Evolutionary conservation across 2,329 filamentous ascomycete species (phyloP), one percentile per base, ranked within the genome.

Genomic region (Aciculosporium take): DNA sequence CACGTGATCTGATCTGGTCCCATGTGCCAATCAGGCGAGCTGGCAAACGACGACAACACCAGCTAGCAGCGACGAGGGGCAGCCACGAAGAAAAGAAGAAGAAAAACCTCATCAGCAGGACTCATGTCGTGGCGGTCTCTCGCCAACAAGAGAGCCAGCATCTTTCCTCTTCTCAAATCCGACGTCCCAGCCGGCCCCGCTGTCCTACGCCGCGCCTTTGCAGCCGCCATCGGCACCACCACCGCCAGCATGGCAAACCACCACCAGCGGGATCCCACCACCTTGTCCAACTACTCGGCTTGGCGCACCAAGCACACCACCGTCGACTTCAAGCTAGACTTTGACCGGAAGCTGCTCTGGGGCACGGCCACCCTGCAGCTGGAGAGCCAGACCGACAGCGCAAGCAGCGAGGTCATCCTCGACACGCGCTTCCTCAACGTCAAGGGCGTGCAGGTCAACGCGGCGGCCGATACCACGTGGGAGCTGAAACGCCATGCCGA

Each of bases 261-360:
- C n/a, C n/a, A n/a, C n/a, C n/a, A n/a, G n/a, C n/a, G 84, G 55
- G 89, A 96, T 64, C 87, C 87, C 40, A 93, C 87, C 60, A 95
- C 91, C 21, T 66, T 91, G 45, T 83, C 84, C 57, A 96, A 96
- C 67, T 95, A 95, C 63, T 79, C 84, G 60, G 79, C 81, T 42
- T 95, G 86, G 79, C 70, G 76, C 46, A 94, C 85, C 15, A 79
- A 73, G 57, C 87, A 95, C 65, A 91, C 86, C 17, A 80, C 76
- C 17, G 83, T 84, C 44, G 78, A 83, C 59, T 76, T 95, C 55
- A 76, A 78, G 51, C 79, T 96, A 52, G 79, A 94, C 54, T 98
- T 96, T 59, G 74, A 82, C 46, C 71, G 77, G 56, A 84, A 86
- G 67, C 71, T 74, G 41, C 71, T 96, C 48, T 74, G 72, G 46